Conservation (phyloP, 108 stramenopile species). For the Fistulifera solaris region DNA sequence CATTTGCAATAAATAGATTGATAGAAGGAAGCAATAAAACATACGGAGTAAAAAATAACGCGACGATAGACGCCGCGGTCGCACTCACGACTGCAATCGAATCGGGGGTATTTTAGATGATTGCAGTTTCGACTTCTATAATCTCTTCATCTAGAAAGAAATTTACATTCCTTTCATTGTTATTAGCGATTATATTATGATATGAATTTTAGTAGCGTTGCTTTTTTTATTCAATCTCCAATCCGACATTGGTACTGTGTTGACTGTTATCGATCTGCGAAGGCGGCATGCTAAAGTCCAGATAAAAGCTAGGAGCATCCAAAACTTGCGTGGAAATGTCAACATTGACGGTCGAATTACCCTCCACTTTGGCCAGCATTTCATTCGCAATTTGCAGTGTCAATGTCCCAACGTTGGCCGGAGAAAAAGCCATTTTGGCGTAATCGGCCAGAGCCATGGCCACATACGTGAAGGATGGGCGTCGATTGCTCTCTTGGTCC, state of each 20-base stretch:
- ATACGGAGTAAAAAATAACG: no score
- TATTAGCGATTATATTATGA: no score
- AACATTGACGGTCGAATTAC: constrained; percentile 34
- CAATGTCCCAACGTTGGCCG: constrained; percentile 25
- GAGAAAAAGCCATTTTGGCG: constrained; percentile 26
- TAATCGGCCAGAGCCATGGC: constrained; percentile 30
- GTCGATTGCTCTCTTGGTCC: constrained; percentile 20
- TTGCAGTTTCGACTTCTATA: no score
- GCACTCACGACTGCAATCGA: no score
- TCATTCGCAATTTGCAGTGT: constrained; percentile 33
- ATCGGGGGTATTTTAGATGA: no score
- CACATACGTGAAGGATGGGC: constrained; percentile 28
- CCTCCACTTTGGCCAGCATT: constrained; percentile 27
- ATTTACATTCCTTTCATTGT: no score
- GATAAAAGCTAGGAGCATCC: background rate
- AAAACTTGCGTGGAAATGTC: constrained; percentile 17
- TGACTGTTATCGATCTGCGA: background rate
- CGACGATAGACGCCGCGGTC: no score
- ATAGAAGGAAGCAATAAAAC: no score
- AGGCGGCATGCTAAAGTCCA: no score
- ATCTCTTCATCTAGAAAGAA: no score
- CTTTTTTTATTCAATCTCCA: constrained; percentile 3
- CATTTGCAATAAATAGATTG: no score
- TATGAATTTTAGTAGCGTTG: background rate
- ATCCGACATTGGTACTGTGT: background rate